Conservation (phyloP, 768 basidiomycete species). For the Boletellus ananas region DNA sequence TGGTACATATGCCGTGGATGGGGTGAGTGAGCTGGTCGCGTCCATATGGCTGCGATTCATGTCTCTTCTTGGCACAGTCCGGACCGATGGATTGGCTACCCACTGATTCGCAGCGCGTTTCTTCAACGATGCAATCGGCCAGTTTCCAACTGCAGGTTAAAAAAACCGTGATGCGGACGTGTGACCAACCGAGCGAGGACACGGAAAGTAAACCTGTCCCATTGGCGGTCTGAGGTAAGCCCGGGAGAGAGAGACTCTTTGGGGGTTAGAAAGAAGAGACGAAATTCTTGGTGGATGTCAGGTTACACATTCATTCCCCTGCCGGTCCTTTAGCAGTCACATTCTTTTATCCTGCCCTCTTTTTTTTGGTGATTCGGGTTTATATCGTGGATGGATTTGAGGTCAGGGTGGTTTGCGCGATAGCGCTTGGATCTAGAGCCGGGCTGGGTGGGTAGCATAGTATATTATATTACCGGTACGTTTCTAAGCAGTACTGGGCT, state of each 20-base stretch:
- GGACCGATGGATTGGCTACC: conserved; percentile 1
- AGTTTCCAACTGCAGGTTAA: conserved; percentile 2
- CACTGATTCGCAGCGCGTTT: neutral
- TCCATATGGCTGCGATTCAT: neutral
- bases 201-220: neutral
- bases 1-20: too few species aligned
- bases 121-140: neutral
- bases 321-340: neutral
- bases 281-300: neutral
- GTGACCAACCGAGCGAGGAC: neutral
- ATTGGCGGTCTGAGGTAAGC: neutral
- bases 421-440: too few species aligned
- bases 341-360: neutral
- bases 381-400: too few species aligned
- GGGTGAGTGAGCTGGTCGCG: too few species aligned
- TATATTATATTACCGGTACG: too few species aligned
- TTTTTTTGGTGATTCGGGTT: neutral
- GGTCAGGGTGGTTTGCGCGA: too few species aligned
- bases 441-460: too few species aligned
- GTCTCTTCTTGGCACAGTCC: neutral
- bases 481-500: too few species aligned
- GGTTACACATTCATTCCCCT: neutral
- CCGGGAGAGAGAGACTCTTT: too few species aligned
- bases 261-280: neutral
- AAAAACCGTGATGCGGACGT: neutral